Evolutionary conservation across 225 moss, liverwort and hornwort species (phyloP).

Genomic region (Lunularia cruciata): DNA sequence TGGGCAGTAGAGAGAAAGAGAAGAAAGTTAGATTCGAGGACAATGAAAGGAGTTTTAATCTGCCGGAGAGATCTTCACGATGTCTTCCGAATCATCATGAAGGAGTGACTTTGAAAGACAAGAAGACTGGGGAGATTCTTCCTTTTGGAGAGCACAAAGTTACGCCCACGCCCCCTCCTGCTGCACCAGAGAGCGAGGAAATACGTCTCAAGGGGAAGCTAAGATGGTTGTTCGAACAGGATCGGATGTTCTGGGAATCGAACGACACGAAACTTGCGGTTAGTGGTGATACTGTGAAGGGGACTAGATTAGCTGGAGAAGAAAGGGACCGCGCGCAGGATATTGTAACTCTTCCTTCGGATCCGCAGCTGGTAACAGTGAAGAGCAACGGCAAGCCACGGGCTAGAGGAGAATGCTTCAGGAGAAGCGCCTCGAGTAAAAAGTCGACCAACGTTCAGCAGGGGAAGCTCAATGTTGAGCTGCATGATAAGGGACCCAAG

Average conservation of each 20-base stretch:
- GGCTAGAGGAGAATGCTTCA: neutral
- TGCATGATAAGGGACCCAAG: neutral
- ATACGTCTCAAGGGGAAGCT: conserved; percentile 50
- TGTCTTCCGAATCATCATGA: conserved; percentile 12
- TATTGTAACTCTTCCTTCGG: too few relatives aligned
- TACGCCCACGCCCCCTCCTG: too few relatives aligned
- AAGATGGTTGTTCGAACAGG: conserved; percentile 59
- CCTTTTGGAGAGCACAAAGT: conserved; percentile 25
- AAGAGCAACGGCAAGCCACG: neutral
- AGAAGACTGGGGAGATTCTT: conserved; percentile 33
- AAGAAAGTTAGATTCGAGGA: conserved; percentile 40
- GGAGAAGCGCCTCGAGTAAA: neutral
- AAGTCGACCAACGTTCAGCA: neutral
- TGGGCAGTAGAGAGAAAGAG: conserved; percentile 20
- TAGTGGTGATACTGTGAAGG: neutral
- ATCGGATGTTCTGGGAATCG: conserved; percentile 56
- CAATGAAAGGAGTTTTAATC: neutral
- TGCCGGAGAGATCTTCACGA: conserved; percentile 6
- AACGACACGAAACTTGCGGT: conserved; percentile 30
- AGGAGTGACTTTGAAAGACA: conserved; percentile 15
- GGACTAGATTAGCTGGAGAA: neutral
- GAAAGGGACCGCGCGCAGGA: neutral
- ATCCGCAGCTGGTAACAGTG: too few relatives aligned
- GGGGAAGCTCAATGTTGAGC: too few relatives aligned
- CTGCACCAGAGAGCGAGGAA: conserved; percentile 20